Conservation (phyloP, 495 filamentous ascomycete species). For the Neurospora sp. region DNA sequence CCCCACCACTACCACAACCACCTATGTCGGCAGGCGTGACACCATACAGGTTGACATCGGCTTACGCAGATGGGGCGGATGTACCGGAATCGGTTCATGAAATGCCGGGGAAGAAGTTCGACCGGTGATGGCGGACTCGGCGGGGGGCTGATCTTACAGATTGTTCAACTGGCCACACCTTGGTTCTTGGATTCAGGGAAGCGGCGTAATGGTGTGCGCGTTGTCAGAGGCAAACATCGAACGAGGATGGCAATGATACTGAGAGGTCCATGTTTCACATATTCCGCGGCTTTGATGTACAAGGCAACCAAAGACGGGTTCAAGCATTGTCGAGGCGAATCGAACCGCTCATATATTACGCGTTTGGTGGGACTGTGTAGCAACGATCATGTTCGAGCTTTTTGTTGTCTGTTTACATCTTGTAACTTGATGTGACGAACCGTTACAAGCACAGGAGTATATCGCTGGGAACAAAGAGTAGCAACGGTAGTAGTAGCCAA, state of each 20-base stretch:
- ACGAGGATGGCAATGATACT: not conserved
- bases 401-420: no score
- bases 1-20: not conserved
- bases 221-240: not conserved
- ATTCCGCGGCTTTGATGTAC: not conserved
- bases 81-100: not conserved
- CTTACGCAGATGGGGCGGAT: not conserved
- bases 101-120: not conserved
- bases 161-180: not conserved
- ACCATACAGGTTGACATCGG: not conserved
- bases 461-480: no score
- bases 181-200: not conserved
- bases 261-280: not conserved
- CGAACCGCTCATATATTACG: not conserved
- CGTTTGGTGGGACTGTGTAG: not conserved
- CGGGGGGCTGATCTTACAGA: not conserved
- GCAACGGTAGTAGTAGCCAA: no score
- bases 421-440: no score
- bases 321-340: not conserved
- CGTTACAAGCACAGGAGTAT: no score
- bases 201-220: not conserved
- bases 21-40: not conserved
- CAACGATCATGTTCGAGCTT: not conserved
- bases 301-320: not conserved
- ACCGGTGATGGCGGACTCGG: not conserved